These are phyloP conservation scores for Wallacemonas collosoma DNA, from an alignment of 208 protist species.

Conservation along the genomic window DNA sequence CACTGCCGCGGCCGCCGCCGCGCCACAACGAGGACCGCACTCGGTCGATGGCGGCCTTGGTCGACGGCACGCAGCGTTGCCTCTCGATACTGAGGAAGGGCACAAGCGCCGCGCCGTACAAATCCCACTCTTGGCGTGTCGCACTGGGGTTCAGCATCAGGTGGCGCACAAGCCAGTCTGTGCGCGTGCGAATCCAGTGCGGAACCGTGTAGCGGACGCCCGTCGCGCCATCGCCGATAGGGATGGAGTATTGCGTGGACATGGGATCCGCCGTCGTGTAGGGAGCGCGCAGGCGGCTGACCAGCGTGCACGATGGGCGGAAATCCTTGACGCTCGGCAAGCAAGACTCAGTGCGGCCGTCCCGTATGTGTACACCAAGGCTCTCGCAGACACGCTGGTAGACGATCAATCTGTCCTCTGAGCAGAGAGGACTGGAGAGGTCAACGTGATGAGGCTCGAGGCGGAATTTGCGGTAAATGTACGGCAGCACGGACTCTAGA, in stretches of 20 bases:
- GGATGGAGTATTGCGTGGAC: neutral
- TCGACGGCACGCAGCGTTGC: conserved; percentile 10
- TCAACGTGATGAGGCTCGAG: conserved; percentile 17
- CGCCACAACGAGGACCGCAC: conserved; percentile 1
- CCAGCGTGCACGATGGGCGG: conserved; percentile 9
- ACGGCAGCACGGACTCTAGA: conserved; percentile 35
- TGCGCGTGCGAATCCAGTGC: conserved; percentile 36
- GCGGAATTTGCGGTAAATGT: conserved; percentile 49
- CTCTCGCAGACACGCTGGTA: conserved; percentile 38
- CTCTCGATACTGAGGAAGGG: conserved; percentile 29
- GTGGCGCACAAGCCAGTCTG: conserved; percentile 28
- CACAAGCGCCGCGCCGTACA: conserved; percentile 24
- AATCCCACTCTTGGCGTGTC: conserved; percentile 28
- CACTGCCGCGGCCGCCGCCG: neutral
- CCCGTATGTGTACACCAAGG: conserved; percentile 31
- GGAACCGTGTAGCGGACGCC: conserved; percentile 22
- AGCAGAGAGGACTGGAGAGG: conserved; percentile 29
- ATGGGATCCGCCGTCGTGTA: neutral
- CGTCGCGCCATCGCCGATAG: neutral
- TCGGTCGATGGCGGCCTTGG: neutral
- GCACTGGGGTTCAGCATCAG: conserved; percentile 19
- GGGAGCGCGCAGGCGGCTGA: neutral
- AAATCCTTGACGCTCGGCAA: conserved; percentile 39
- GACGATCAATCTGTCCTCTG: conserved; percentile 34
- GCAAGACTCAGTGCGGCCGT: conserved; percentile 22